Conservation (phyloP, 2,329 filamentous ascomycete genomes). For the Claviceps purpurea region DNA sequence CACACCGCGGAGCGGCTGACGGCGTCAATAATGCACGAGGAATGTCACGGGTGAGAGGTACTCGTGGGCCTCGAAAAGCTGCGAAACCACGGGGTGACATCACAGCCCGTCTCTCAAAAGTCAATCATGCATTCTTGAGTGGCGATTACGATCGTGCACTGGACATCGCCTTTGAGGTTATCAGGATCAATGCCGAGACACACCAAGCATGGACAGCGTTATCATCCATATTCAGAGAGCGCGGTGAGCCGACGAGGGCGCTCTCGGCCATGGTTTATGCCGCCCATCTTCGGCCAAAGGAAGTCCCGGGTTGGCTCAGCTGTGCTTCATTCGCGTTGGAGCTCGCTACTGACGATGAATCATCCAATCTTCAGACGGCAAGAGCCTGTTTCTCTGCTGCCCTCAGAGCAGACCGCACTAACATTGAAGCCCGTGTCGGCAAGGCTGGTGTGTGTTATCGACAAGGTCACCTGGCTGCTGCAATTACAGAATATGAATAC, state of each 20-base stretch:
- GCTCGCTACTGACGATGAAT: conserved; percentile 32
- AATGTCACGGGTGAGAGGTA: conserved; percentile 15
- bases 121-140: conserved; percentile 54
- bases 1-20: conserved; percentile 19
- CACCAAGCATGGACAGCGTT: conserved; percentile 52
- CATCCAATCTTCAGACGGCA: conserved; percentile 37
- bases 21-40: conserved; percentile 10
- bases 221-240: conserved; percentile 46
- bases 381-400: conserved; percentile 47
- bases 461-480: conserved; percentile 38
- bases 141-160: conserved; percentile 47
- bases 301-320: conserved; percentile 44
- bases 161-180: conserved; percentile 46
- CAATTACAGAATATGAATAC: conserved; percentile 42
- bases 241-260: conserved; percentile 42
- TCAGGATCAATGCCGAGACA: conserved; percentile 55
- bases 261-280: conserved; percentile 48
- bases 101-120: conserved; percentile 51
- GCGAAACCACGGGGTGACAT: conserved; percentile 60
- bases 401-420: conserved; percentile 41
- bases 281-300: conserved; percentile 48
- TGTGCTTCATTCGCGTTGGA: conserved; percentile 45
- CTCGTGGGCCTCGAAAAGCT: conserved; percentile 40
- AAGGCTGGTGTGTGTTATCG: conserved; percentile 46
- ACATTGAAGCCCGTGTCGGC: conserved; percentile 43